Percentiles rank a stretch among this genome's conserved stretches.
These are phyloP conservation scores for Pythium phragmitis DNA, from an alignment of 352 stramenopile genomes.

Conservation along the genomic window DNA sequence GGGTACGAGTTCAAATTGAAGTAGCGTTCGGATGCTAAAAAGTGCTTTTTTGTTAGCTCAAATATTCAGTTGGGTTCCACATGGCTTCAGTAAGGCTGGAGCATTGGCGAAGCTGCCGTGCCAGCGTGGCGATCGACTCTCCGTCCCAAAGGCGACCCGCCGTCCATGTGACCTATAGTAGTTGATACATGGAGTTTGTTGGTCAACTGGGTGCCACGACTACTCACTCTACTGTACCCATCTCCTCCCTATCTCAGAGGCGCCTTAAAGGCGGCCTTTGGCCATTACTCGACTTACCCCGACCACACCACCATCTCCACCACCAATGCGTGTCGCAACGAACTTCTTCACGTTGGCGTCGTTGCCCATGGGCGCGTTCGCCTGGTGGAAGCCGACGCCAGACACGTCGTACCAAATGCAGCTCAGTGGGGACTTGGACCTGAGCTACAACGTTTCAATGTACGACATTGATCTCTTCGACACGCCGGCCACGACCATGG, in stretches of 20 bases:
- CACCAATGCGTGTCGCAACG: neutral
- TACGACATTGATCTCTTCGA: slow-evolving; percentile 47
- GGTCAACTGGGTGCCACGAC: neutral
- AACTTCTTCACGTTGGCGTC: neutral
- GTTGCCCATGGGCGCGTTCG: neutral
- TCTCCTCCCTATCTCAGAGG: too few relatives aligned
- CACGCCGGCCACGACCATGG: slow-evolving; percentile 29
- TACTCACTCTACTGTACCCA: neutral
- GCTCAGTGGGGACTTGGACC: slow-evolving; percentile 32
- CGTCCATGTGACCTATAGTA: too few relatives aligned
- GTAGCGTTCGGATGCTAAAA: neutral
- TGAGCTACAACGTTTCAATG: slow-evolving; percentile 35
- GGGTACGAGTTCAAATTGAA: slow-evolving; percentile 1
- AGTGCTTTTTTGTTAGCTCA: neutral
- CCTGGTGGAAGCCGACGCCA: slow-evolving; percentile 37
- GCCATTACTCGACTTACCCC: too few relatives aligned
- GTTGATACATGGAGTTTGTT: too few relatives aligned
- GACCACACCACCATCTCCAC: neutral
- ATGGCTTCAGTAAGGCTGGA: too few relatives aligned
- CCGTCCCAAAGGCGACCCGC: neutral
- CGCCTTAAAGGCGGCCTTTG: too few relatives aligned
- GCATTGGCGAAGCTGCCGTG: too few relatives aligned
- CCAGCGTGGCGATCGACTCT: neutral
- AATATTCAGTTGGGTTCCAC: neutral
- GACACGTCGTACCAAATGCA: slow-evolving; percentile 42